Evolutionary conservation across 805 yeast species (phyloP), one percentile per base, ranked within the genome.

Genomic region (Candida insectorum): DNA sequence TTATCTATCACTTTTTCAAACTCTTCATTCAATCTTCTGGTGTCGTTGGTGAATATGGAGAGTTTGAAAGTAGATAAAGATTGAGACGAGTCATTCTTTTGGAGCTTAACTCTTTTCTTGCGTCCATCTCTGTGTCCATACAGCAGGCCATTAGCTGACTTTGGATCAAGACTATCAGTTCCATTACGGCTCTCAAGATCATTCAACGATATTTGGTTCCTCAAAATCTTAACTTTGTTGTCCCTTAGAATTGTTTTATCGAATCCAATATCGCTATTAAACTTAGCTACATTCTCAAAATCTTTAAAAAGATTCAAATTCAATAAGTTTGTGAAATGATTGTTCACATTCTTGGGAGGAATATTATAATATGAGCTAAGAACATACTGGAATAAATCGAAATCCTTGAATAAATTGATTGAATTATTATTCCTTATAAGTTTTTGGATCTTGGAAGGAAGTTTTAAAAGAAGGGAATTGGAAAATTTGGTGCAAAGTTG

Each of bases 301-400:
- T 54, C 58, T 36, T 65, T 65, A 29, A 62, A 52, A 30, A 66
- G 49, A 43, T 66, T 63, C 25, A 65, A 44, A 13, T 49, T 56
- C 13, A 66, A 41, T n/a, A 66, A 42, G 9, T 55, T 52, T 9
- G 58, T 42, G 40, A 56, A 66, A 49, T 66, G 72, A 35, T 63
- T 65, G 37, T 63, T 58, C 14, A 54, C 39, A 6, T 46, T 49
- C 7, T 34, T 27, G 1, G 69, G 69, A 13, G 58, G 48, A 22
- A 48, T 39, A 35, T 66, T 66, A 33, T 46, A 58, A 44, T 66
- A 66, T 39, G 69, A 65, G 5, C 68, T 59, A 22, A 55, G 44
- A 60, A 62, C 57, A 48, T 65, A 66, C 39, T 62, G 65, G 37
- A 51, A 63, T 16, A 62, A 41, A 18, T 52, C 45, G 34, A 63